Evolutionary conservation across 345 rosid species (phyloP).

Genomic region (Camelina neglecta): DNA sequence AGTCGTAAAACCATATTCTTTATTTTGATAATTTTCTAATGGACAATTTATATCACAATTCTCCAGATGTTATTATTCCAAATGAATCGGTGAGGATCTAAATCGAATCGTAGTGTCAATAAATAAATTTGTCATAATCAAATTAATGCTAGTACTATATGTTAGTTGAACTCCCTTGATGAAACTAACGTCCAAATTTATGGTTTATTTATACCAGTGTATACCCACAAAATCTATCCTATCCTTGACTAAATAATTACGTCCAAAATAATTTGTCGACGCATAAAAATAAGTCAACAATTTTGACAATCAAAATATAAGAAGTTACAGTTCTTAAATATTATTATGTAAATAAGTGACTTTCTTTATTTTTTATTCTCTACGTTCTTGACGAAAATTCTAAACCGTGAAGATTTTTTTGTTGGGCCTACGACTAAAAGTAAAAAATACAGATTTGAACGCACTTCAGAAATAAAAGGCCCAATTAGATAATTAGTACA

Average conservation of each 20-base stretch:
- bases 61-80: background rate
- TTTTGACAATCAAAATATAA: constrained; percentile 1
- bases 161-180: background rate
- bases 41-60: background rate
- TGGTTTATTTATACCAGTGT: background rate
- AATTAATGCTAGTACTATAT: background rate
- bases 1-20: background rate
- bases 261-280: background rate
- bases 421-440: constrained; percentile 2
- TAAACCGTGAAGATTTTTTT: background rate
- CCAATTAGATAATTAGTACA: background rate
- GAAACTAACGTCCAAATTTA: background rate
- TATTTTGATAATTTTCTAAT: background rate
- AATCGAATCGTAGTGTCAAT: background rate
- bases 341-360: background rate
- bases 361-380: background rate
- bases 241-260: background rate
- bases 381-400: background rate
- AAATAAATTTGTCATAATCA: too few species aligned
- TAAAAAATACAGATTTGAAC: background rate
- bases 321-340: background rate
- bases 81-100: background rate
- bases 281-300: constrained; percentile 1
- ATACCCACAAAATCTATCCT: background rate
- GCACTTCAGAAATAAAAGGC: background rate